Base-by-base conservation (phyloP, 2,329 filamentous ascomycete genomes). In the Exserohilum rostratum region DNA sequence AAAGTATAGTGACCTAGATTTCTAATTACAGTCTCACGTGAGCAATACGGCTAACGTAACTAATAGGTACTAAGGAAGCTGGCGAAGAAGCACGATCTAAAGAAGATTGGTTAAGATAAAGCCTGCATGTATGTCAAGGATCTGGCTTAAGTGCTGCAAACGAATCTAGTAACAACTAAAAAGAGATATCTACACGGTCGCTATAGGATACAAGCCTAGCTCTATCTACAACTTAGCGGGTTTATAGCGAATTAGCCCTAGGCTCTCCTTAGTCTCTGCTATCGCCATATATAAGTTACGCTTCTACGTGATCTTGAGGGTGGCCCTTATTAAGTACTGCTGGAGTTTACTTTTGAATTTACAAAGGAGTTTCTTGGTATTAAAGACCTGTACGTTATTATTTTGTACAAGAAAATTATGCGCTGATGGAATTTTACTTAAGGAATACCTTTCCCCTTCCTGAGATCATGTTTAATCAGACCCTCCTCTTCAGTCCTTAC, bases 381-480 rank as follows among this genome's bases (percentile, higher is more conserved):
- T 6, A 46, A 46, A 46, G 30, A 34, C 13, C 10, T 35, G 13
- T 46, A 25, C 31, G 31, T 46, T 0, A 43, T 50, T 35, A 22
- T 45, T 45, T 5, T 34, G 11, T 39, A n/a, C 5, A 34, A 42
- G 12, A 46, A 34, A 42, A 13, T 42, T 22, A 30, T 47, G 25
- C 3, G 7, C 20, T 22, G 11, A 10, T 27, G 17, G 10, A 52
- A 6, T 47, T 17, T 42, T 35, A 2, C 12, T 12, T 52, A 46
- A 46, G 43, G 15, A 73, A 73, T 55, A 64, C 58, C 30, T 75
- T 73, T 40, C 53, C 54, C 35, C 66, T 75, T 44, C 64, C 61
- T 13, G 58, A 74, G 52, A 67, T 74, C 49, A 72, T 73, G 15
- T 73, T 63, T 43, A 57, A 76, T 48, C 50, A 64, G n/a, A 66